Conservation (phyloP, 495 filamentous ascomycete species). For the Ascobolus immersus region DNA sequence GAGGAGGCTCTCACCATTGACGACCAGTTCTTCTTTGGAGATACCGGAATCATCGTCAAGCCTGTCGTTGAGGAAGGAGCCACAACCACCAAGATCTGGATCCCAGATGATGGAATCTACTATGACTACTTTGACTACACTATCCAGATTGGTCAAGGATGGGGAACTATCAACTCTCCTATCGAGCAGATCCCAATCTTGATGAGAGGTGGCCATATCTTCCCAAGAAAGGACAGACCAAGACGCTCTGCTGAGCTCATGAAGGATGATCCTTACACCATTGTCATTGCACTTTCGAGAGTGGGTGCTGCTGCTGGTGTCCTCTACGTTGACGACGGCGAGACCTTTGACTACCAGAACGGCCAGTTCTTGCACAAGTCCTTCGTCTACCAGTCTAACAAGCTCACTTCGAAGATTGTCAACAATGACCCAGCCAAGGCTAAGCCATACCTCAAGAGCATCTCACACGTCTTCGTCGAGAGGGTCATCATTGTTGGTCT, state of each 20-base stretch:
- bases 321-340: slow-evolving; percentile 81
- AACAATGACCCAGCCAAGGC: slow-evolving; percentile 35
- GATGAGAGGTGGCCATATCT: slow-evolving; percentile 77
- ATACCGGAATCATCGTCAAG: slow-evolving; percentile 65
- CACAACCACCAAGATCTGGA: slow-evolving; percentile 50
- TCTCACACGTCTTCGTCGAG: slow-evolving; percentile 55
- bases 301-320: slow-evolving; percentile 41
- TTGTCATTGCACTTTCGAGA: slow-evolving; percentile 51
- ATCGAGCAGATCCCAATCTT: slow-evolving; percentile 65
- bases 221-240: slow-evolving; percentile 69
- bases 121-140: slow-evolving; percentile 84
- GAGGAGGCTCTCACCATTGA: slow-evolving; percentile 68
- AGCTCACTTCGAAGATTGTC: slow-evolving; percentile 25
- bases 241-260: slow-evolving; percentile 65
- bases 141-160: slow-evolving; percentile 35
- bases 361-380: slow-evolving; percentile 67
- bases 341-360: slow-evolving; percentile 63
- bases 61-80: slow-evolving; percentile 57
- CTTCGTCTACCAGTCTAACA: slow-evolving; percentile 34
- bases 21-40: slow-evolving; percentile 76
- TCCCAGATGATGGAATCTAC: slow-evolving; percentile 67
- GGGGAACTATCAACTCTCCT: slow-evolving; percentile 48
- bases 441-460: slow-evolving; percentile 40
- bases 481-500: slow-evolving; percentile 60
- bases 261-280: slow-evolving; percentile 82